Base-by-base conservation (phyloP, 305 asterid genomes). In the Fraxinus platypoda region DNA sequence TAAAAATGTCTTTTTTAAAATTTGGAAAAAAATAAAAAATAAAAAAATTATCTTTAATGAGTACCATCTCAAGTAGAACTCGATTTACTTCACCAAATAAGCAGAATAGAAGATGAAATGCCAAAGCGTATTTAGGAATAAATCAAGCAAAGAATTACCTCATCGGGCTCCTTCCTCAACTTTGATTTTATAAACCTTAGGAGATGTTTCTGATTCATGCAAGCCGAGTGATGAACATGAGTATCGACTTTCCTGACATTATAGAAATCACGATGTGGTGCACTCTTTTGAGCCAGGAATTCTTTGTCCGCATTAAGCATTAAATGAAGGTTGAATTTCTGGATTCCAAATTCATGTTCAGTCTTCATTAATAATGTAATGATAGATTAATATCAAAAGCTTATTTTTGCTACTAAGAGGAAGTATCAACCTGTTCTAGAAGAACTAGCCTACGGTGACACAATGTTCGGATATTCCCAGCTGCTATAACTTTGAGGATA, bases 181-280 rank as follows among this genome's bases (percentile, higher is more conserved):
- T 96, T 96, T 8, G 98, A 94, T 86, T 96, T 96, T 46, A 96
- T 96, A 86, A 96, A 96, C 92, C 98, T 88, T 81, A 96, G 80
- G 77, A 96, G 95, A 89, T 96, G 99, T 86, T 96, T 96, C 90
- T 96, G 99, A 88, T 96, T 96, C 99, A 96, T 96, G 90, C 99
- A 96, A 74, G 99, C 99, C 17, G 99, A 96, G 88, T 96, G 99
- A 87, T 96, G 99, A 83, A 96, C 97, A 85, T 96, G 99, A 15
- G 99, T 96, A 86, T 96, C 99, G 30, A 96, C 99, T 87, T 96
- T 96, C 86, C 99, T 88, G 82, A 96, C 98, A 80, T 96, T 96
- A 89, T 96, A 96, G 80, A 96, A 94, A 91, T 96, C 99, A 76
- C 99, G 94, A 89, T 94, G 98, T 57, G 99, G 99, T 25, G 99